Evolutionary conservation across 768 basidiomycete genomes (phyloP).

Genomic region (Mycena kentingensis): DNA sequence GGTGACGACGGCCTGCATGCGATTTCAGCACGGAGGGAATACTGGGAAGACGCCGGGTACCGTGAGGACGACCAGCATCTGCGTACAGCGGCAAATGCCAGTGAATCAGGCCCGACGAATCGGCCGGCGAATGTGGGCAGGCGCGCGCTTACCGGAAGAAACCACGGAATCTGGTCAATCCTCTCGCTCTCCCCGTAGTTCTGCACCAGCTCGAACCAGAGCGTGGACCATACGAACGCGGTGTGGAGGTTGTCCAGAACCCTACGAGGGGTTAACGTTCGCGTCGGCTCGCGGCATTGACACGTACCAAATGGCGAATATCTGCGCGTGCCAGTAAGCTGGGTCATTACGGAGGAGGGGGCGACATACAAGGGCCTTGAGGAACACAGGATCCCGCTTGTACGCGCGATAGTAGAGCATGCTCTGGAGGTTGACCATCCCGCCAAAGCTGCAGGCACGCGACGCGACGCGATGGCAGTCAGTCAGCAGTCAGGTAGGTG

Average conservation of each 20-base stretch:
- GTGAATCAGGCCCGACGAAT: no score
- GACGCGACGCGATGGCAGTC: no score
- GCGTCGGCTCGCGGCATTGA: neutral
- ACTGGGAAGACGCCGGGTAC: conserved; percentile 15
- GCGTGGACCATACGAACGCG: conserved; percentile 31
- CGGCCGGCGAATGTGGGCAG: neutral
- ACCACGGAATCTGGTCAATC: conserved; percentile 33
- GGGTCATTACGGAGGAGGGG: neutral
- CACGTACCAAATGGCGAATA: conserved; percentile 16
- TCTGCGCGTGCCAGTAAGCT: neutral
- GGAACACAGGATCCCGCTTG: conserved; percentile 1
- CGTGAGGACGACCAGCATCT: conserved; percentile 29
- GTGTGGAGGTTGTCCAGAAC: conserved; percentile 35
- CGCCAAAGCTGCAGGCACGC: conserved; percentile 10
- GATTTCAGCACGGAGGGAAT: neutral
- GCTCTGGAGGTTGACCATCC: conserved; percentile 10
- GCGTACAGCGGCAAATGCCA: neutral
- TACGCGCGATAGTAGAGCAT: conserved; percentile 12
- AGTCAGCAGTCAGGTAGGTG: no score
- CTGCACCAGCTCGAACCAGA: conserved; percentile 36
- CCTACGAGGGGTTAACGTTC: conserved; percentile 11
- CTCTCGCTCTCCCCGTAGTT: conserved; percentile 28
- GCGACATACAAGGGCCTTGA: conserved; percentile 8
- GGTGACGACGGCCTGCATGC: conserved; percentile 39
- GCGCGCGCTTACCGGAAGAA: conserved; percentile 12